These are phyloP conservation scores for Leccinum aurantiacum DNA, from an alignment of 768 basidiomycete genomes.

Conservation along the genomic window DNA sequence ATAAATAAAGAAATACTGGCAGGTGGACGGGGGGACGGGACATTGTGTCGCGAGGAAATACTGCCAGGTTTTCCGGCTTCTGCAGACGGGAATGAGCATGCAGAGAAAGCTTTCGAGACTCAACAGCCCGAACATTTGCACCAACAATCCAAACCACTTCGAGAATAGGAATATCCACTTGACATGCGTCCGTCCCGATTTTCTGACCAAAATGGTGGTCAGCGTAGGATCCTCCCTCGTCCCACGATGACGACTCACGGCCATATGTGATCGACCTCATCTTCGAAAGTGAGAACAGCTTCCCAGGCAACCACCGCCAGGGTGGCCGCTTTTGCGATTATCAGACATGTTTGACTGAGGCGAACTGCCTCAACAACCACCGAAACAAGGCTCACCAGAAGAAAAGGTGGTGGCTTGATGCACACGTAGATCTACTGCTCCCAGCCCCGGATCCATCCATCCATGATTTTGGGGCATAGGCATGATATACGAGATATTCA, in stretches of 20 bases:
- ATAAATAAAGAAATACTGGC: constrained; percentile 1
- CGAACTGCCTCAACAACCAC: not conserved
- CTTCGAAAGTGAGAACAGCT: constrained; percentile 15
- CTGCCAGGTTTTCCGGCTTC: constrained; percentile 3
- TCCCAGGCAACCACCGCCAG: constrained; percentile 17
- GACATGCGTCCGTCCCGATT: constrained; percentile 5
- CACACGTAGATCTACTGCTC: not conserved
- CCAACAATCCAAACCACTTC: constrained; percentile 24
- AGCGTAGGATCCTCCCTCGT: not conserved
- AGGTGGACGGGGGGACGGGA: constrained; percentile 3
- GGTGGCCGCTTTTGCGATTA: constrained; percentile 10
- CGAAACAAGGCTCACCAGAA: constrained; percentile 11
- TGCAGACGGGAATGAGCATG: constrained; percentile 8
- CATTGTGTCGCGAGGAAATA: not conserved
- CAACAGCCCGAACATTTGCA: constrained; percentile 10
- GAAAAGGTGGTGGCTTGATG: constrained; percentile 7
- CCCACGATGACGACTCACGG: constrained; percentile 14
- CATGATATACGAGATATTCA: constrained; percentile 1
- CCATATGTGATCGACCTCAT: constrained; percentile 23
- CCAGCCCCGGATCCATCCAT: constrained; percentile 3
- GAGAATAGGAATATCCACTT: constrained; percentile 25
- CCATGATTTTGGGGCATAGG: not conserved
- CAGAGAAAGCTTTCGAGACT: not conserved
- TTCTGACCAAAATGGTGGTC: constrained; percentile 4
- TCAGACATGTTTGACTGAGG: not conserved